Conservation (phyloP, 345 rosid species). For the Hypericum perforatum region DNA sequence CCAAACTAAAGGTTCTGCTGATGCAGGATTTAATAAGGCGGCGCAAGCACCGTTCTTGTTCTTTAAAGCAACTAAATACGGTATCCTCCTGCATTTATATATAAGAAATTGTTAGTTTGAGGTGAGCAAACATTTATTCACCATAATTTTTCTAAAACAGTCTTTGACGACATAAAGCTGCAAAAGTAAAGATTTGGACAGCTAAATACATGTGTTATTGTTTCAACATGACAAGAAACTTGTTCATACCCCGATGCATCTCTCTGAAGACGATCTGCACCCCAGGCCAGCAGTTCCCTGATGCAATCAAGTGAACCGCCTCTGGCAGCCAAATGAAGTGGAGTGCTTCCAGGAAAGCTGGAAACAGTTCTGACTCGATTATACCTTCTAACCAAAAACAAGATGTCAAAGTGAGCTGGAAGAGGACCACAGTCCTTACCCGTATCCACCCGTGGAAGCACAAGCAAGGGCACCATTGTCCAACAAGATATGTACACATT, state of each 20-base stretch:
- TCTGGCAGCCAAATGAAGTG: conserved; percentile 98
- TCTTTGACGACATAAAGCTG: no score
- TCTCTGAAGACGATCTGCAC: conserved; percentile 93
- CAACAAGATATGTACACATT: conserved; percentile 72
- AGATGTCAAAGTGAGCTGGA: conserved; percentile 1
- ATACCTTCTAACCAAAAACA: neutral
- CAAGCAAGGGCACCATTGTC: conserved; percentile 91
- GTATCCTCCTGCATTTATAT: conserved; percentile 60
- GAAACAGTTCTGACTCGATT: conserved; percentile 19
- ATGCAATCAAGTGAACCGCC: conserved; percentile 94
- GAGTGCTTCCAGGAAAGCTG: conserved; percentile 86
- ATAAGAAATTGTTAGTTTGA: no score
- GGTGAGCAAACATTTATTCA: no score
- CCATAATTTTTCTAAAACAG: no score
- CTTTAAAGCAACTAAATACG: conserved; percentile 67
- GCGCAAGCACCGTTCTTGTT: conserved; percentile 81
- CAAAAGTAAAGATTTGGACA: no score
- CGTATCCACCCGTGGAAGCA: conserved; percentile 82
- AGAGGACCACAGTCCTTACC: conserved; percentile 32
- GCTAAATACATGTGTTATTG: no score
- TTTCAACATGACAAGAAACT: neutral
- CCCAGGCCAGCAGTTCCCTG: conserved; percentile 87
- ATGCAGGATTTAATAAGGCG: conserved; percentile 79
- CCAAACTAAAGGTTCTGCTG: conserved; percentile 98
- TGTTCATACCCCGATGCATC: conserved; percentile 72